A percentile compares a stretch with the other conserved stretches of the same genome.
Conservation (phyloP, 805 yeast genomes). For the Saturnispora galanensis region DNA sequence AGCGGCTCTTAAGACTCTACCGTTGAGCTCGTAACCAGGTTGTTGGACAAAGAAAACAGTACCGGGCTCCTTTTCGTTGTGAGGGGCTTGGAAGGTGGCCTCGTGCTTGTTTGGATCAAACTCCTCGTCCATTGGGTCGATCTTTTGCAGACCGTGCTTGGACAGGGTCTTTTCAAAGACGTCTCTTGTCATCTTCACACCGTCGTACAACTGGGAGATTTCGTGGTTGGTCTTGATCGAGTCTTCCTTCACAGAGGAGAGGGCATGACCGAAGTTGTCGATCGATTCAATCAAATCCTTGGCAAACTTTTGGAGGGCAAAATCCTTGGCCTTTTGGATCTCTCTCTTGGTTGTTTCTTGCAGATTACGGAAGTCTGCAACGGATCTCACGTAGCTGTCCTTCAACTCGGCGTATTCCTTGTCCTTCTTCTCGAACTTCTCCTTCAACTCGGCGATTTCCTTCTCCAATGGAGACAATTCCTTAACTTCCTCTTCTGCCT, state of each 20-base stretch:
- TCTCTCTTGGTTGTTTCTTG: constrained; percentile 88
- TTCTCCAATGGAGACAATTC: constrained; percentile 21
- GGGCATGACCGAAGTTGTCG: constrained; percentile 84
- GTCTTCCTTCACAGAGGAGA: constrained; percentile 59
- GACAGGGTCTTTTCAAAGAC: constrained; percentile 75
- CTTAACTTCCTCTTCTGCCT: constrained; percentile 9
- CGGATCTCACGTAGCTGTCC: constrained; percentile 70
- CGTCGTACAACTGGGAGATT: constrained; percentile 69
- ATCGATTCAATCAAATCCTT: constrained; percentile 81
- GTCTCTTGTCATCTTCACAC: constrained; percentile 82
- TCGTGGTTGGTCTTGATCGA: constrained; percentile 49
- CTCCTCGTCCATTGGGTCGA: constrained; percentile 73
- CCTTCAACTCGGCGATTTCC: constrained; percentile 30
- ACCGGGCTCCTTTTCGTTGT: constrained; percentile 84
- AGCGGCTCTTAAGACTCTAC: constrained; percentile 88
- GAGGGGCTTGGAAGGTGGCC: constrained; percentile 82
- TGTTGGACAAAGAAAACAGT: constrained; percentile 90
- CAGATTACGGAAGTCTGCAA: constrained; percentile 87
- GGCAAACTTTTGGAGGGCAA: constrained; percentile 86
- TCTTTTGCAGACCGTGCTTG: constrained; percentile 70
- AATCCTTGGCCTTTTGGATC: constrained; percentile 76
- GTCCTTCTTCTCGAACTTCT: constrained; percentile 49
- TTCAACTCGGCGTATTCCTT: constrained; percentile 74
- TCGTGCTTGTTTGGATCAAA: constrained; percentile 91
- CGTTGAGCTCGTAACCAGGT: constrained; percentile 75